Conservation (phyloP, 352 stramenopile genomes). For the Globisporangium emineosum region DNA sequence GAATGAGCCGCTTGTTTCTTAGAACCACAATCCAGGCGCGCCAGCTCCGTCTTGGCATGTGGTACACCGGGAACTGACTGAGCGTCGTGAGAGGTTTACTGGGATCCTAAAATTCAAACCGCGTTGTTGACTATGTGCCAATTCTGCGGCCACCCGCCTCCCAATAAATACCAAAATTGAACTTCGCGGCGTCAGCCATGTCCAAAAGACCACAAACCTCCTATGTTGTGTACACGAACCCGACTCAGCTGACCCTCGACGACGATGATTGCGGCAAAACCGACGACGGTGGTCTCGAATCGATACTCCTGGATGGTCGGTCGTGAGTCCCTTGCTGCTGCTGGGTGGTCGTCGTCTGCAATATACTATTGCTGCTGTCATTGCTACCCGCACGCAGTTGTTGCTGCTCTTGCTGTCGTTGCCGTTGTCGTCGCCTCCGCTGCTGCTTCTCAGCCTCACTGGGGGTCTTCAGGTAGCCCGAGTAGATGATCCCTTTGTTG, state of each 20-base stretch:
- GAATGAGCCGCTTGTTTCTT: no score
- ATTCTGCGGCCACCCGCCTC: not conserved
- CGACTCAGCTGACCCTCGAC: not conserved
- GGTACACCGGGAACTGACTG: no score
- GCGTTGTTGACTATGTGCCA: no score
- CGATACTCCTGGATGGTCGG: not conserved
- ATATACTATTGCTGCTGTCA: not conserved
- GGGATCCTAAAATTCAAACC: no score
- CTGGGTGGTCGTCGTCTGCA: not conserved
- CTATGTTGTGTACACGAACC: not conserved
- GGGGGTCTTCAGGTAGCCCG: slow-evolving; percentile 8
- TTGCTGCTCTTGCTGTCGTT: not conserved
- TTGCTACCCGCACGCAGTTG: not conserved
- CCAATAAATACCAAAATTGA: not conserved
- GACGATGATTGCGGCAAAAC: no score
- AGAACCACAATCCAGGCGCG: no score
- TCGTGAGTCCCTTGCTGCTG: not conserved
- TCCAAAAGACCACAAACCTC: not conserved
- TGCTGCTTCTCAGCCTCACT: not conserved
- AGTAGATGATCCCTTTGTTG: slow-evolving; percentile 9
- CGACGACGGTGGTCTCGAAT: not conserved
- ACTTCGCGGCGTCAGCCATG: not conserved
- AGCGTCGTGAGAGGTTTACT: no score
- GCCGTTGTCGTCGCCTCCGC: not conserved
- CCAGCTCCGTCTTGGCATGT: no score